A percentile compares a stretch with the other conserved stretches of the same genome.
phyloP scores from a whole-genome alignment of 2,329 filamentous ascomycete genomes.

The Pyrenochaeta sp. region DNA sequence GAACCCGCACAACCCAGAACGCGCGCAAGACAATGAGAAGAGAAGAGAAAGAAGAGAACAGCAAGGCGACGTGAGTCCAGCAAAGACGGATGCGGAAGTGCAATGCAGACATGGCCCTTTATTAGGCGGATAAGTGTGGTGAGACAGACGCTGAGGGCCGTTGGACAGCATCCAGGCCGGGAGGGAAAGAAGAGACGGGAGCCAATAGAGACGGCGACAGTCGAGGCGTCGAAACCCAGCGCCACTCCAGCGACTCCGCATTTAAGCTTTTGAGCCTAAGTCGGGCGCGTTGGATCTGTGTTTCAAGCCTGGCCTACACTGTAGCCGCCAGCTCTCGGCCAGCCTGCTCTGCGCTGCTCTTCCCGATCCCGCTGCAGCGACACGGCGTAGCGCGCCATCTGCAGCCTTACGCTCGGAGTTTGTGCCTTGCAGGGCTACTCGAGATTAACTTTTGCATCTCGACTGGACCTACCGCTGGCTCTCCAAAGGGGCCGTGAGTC shows the following conservation, averaged over 20 bases:
- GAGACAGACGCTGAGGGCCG: constrained; percentile 37
- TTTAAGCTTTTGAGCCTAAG: constrained; percentile 44
- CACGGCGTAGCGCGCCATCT: constrained; percentile 35
- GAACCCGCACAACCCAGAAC: constrained; percentile 18
- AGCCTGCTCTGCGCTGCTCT: too few species aligned
- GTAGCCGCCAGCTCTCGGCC: constrained; percentile 50
- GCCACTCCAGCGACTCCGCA: constrained; percentile 40
- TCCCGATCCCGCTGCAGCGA: constrained; percentile 30
- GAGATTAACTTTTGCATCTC: constrained; percentile 21
- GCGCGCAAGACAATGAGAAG: constrained; percentile 21
- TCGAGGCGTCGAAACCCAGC: constrained; percentile 43
- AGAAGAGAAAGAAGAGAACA: constrained; percentile 22
- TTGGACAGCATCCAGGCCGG: constrained; percentile 26
- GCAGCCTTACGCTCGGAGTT: constrained; percentile 26
- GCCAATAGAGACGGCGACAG: constrained; percentile 41
- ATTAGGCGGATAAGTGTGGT: constrained; percentile 38
- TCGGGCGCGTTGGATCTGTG: constrained; percentile 41
- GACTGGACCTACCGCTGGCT: too few species aligned
- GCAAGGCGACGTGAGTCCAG: constrained; percentile 24
- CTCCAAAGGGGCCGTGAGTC: constrained; percentile 16
- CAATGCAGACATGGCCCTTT: constrained; percentile 35
- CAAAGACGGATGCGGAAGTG: too few species aligned
- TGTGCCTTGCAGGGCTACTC: constrained; percentile 17
- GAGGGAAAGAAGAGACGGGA: constrained; percentile 34
- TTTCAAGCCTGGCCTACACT: constrained; percentile 45